phyloP scores from a whole-genome alignment of 257 asterid species.

The Lavandula angustifolia region DNA sequence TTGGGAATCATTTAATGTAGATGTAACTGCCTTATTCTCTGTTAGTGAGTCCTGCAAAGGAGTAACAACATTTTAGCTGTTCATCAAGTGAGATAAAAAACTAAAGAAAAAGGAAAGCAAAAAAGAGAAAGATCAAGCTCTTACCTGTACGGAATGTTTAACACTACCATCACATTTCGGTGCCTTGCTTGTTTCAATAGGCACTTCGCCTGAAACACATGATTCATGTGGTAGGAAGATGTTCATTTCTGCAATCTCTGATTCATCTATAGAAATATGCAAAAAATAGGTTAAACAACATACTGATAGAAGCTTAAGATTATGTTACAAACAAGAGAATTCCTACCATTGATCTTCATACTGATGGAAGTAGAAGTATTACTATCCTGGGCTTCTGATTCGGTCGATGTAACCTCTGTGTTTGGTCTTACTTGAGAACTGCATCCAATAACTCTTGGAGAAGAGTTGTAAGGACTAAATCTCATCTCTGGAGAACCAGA shows the following conservation, averaged over 20 bases:
- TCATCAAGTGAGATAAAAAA: background rate
- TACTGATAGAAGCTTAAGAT: background rate
- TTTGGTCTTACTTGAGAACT: conserved; percentile 21
- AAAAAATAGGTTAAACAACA: conserved; percentile 14
- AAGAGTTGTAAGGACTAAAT: conserved; percentile 30
- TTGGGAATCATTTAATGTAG: too few species aligned
- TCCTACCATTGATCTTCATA: conserved; percentile 40
- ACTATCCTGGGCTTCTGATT: conserved; percentile 17
- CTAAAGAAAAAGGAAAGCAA: background rate
- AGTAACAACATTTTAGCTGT: conserved; percentile 23
- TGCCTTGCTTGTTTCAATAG: conserved; percentile 27
- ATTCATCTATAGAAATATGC: conserved; percentile 42
- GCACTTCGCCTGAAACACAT: conserved; percentile 25
- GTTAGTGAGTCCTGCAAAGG: conserved; percentile 46
- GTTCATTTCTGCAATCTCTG: conserved; percentile 23
- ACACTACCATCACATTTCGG: conserved; percentile 31
- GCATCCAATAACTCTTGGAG: conserved; percentile 18
- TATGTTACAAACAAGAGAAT: conserved; percentile 1
- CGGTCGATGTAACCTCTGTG: conserved; percentile 28
- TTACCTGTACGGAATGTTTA: conserved; percentile 36
- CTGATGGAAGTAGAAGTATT: conserved; percentile 13
- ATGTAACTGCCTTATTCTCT: conserved; percentile 44
- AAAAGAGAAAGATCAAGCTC: conserved; percentile 23
- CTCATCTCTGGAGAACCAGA: conserved; percentile 41
- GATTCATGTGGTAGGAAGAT: conserved; percentile 23